These are phyloP conservation scores for Saccharomyces hybrid DNA, from an alignment of 1,139 yeast species.

Conservation along the genomic window DNA sequence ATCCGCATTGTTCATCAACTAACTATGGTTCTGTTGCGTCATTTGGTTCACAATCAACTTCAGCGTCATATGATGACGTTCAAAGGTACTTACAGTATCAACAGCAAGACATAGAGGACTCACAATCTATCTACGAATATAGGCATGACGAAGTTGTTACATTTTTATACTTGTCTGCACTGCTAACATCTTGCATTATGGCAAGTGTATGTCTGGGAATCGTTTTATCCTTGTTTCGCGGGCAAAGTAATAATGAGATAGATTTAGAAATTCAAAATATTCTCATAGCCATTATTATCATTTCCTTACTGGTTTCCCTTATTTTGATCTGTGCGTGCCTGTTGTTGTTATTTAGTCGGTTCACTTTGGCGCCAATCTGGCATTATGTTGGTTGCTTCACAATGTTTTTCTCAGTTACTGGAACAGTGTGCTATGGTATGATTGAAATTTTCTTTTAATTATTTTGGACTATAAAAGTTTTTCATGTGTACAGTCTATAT, in stretches of 20 bases:
- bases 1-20: neutral
- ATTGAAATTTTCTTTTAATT: conserved; percentile 22
- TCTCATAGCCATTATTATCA: conserved; percentile 17
- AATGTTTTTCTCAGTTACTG: conserved; percentile 36
- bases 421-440: conserved; percentile 43
- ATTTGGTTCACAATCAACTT: conserved; percentile 6
- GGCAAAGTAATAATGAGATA: conserved; percentile 21
- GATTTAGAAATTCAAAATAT: conserved; percentile 18
- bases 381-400: conserved; percentile 36
- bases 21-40: conserved; percentile 4
- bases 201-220: conserved; percentile 44
- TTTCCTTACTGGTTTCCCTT: conserved; percentile 34
- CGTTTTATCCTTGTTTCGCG: conserved; percentile 33
- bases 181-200: conserved; percentile 39
- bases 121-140: conserved; percentile 20
- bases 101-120: conserved; percentile 15
- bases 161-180: conserved; percentile 38
- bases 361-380: conserved; percentile 35
- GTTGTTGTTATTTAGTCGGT: conserved; percentile 37
- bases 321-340: conserved; percentile 35
- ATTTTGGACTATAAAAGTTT: neutral
- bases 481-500: neutral
- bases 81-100: conserved; percentile 15
- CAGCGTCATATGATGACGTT: conserved; percentile 18
- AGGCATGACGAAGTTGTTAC: conserved; percentile 43